phyloP scores from a whole-genome alignment of 441 rosid species.

The Mallotus japonicus region DNA sequence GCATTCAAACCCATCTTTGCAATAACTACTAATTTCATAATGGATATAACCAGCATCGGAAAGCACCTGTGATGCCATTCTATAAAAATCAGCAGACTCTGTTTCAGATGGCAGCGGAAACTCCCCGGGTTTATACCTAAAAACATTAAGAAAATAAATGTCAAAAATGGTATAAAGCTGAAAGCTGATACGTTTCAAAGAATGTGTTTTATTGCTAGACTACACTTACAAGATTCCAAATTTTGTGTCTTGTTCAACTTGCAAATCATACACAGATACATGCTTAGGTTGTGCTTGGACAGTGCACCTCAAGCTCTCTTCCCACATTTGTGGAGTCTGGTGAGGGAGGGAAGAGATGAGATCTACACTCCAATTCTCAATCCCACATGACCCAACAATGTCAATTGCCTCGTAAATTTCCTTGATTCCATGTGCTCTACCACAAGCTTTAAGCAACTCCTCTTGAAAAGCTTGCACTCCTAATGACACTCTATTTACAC shows the following conservation, averaged over 20 bases:
- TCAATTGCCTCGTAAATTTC: slow-evolving; percentile 75
- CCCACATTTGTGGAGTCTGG: slow-evolving; percentile 84
- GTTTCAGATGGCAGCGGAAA: slow-evolving; percentile 85
- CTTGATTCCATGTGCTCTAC: slow-evolving; percentile 83
- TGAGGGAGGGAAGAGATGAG: slow-evolving; percentile 91
- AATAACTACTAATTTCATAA: slow-evolving; percentile 85
- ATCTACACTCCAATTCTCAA: slow-evolving; percentile 91
- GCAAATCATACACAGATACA: slow-evolving; percentile 93
- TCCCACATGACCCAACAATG: slow-evolving; percentile 56
- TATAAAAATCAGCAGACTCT: slow-evolving; percentile 74
- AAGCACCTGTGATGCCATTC: slow-evolving; percentile 66
- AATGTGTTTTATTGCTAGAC: neutral
- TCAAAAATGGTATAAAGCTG: neutral
- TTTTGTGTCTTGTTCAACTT: slow-evolving; percentile 92
- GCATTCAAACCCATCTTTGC: slow-evolving; percentile 64
- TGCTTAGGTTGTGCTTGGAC: slow-evolving; percentile 61
- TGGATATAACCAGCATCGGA: slow-evolving; percentile 63
- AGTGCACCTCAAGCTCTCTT: slow-evolving; percentile 65
- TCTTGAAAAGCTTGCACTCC: slow-evolving; percentile 96
- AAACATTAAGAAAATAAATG: slow-evolving; percentile 17
- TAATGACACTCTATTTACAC: slow-evolving; percentile 89
- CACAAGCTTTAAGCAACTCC: slow-evolving; percentile 76
- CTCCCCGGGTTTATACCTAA: slow-evolving; percentile 82
- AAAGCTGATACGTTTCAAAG: neutral
- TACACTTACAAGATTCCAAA: slow-evolving; percentile 68